Conservation (phyloP, 495 filamentous ascomycete species). For the Penicillium desertorum region DNA sequence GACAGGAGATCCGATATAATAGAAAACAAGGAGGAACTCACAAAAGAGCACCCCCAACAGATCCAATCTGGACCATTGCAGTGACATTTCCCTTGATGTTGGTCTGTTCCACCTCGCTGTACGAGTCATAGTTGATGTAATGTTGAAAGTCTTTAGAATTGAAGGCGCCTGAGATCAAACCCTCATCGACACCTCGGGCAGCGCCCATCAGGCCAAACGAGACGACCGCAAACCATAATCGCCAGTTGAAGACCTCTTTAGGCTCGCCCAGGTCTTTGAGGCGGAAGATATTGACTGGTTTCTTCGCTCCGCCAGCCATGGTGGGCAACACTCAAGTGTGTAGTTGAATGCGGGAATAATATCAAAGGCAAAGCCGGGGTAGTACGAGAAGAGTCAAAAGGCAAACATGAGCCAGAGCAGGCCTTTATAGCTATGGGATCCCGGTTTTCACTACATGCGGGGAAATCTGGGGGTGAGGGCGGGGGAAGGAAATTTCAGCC, state of each 20-base stretch:
- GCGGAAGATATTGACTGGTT: slow-evolving; percentile 66
- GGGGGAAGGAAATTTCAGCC: not conserved
- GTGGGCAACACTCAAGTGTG: slow-evolving; percentile 18
- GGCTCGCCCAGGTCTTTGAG: slow-evolving; percentile 55
- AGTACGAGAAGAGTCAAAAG: slow-evolving; percentile 1
- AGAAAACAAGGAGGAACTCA: slow-evolving; percentile 26
- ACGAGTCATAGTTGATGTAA: slow-evolving; percentile 56
- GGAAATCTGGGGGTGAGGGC: slow-evolving; percentile 17
- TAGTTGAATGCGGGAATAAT: not conserved
- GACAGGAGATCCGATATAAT: not conserved
- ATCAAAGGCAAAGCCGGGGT: not conserved
- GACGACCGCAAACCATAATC: slow-evolving; percentile 63
- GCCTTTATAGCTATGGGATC: slow-evolving; percentile 16
- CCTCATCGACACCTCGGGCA: slow-evolving; percentile 66
- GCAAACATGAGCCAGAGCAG: not conserved
- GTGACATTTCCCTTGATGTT: slow-evolving; percentile 70
- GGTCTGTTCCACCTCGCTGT: slow-evolving; percentile 50
- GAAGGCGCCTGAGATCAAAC: slow-evolving; percentile 66
- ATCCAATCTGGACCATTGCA: slow-evolving; percentile 71
- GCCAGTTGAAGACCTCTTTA: slow-evolving; percentile 61
- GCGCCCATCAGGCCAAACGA: slow-evolving; percentile 70
- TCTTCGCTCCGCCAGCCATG: slow-evolving; percentile 63
- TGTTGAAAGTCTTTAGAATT: slow-evolving; percentile 61
- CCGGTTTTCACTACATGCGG: slow-evolving; percentile 8
- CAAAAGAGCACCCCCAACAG: slow-evolving; percentile 63